A percentile compares a stretch with the other conserved stretches of the same genome.
phyloP scores from a whole-genome alignment of 2,329 filamentous ascomycete species.

The Diaporthe eres region DNA sequence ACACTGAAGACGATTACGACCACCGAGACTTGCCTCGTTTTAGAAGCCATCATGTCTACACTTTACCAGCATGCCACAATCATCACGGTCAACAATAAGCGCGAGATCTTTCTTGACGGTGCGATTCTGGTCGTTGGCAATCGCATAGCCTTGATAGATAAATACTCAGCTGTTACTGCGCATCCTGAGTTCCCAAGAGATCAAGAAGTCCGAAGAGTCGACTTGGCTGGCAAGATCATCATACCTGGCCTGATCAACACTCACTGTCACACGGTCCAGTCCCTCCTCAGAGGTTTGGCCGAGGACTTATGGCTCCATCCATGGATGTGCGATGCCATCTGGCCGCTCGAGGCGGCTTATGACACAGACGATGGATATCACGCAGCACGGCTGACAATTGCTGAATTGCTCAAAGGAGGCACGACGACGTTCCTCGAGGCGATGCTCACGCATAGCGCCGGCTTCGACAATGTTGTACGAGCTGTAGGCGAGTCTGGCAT shows the following conservation, averaged over 20 bases:
- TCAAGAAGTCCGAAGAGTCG: conserved; percentile 38
- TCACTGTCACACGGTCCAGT: conserved; percentile 65
- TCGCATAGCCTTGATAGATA: conserved; percentile 60
- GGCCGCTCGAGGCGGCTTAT: conserved; percentile 52
- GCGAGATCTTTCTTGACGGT: conserved; percentile 62
- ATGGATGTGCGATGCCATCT: conserved; percentile 66
- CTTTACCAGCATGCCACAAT: conserved; percentile 65
- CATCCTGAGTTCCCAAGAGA: conserved; percentile 43
- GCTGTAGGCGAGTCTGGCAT: conserved; percentile 44
- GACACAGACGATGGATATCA: conserved; percentile 61
- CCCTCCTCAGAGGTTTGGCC: conserved; percentile 61
- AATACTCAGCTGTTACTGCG: conserved; percentile 47
- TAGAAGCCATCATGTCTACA: conserved; percentile 13
- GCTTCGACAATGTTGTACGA: conserved; percentile 46
- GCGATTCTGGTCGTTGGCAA: conserved; percentile 57
- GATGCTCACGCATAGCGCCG: conserved; percentile 56
- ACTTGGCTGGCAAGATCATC: conserved; percentile 59
- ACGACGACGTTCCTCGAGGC: conserved; percentile 67
- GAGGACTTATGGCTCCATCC: conserved; percentile 64
- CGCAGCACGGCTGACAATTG: conserved; percentile 62
- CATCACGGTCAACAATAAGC: conserved; percentile 62
- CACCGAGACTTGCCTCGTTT: conserved; percentile 20
- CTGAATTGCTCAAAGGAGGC: conserved; percentile 64
- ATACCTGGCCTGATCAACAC: conserved; percentile 65
- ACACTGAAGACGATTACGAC: conserved; percentile 2